Evolutionary conservation across 2,329 filamentous ascomycete genomes (phyloP), one percentile per base, ranked within the genome.

Genomic region (Hymenotorrendiella dingleyae): DNA sequence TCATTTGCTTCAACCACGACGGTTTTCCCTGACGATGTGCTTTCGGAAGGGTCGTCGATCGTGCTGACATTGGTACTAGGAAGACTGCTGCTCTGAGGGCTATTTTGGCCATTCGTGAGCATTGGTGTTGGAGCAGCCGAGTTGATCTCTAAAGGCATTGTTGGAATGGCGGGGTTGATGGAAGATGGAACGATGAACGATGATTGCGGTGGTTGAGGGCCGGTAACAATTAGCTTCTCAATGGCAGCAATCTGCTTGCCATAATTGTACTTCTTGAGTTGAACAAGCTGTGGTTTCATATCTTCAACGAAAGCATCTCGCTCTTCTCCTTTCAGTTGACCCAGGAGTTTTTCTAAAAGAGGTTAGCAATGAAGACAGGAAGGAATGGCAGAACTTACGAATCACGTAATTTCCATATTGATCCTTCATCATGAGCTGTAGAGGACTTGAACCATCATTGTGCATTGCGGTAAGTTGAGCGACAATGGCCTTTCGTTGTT

Each of bases 391-490:
- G n/a, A 20, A 80, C 88, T 80, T 78, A 94, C 89, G 91, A 48
- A 97, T 84, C 5, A 97, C 91, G 61, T 97, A 98, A 64, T 98
- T 98, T 47, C 87, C 93, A 62, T 83, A 97, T 51, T 87, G 84
- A 61, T 98, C 91, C 52, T 83, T 86, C 74, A 96, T 89, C 66
- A 96, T 73, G 17, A 76, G 71, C 48, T 84, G 74, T 27, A 97
- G 67, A n/a, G 81, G 78, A 43, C 72, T 82, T 43, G 80, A 78
- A 10, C 84, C 84, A 32, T 84, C 77, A 6, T 75, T 72, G 40
- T 77, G 76, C 12, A 71, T 61, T 1, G 72, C 71, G 2, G 74
- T 80, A 20, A 90, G 68, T 45, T 77, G 72, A 37, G 70, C 68
- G 40, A 86, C 76, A 45, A 96, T 88, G 23, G 74, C 72, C 24